Base-by-base conservation (phyloP, 1,284 basidiomycete species). In the Microstroma glucosiphilum region DNA sequence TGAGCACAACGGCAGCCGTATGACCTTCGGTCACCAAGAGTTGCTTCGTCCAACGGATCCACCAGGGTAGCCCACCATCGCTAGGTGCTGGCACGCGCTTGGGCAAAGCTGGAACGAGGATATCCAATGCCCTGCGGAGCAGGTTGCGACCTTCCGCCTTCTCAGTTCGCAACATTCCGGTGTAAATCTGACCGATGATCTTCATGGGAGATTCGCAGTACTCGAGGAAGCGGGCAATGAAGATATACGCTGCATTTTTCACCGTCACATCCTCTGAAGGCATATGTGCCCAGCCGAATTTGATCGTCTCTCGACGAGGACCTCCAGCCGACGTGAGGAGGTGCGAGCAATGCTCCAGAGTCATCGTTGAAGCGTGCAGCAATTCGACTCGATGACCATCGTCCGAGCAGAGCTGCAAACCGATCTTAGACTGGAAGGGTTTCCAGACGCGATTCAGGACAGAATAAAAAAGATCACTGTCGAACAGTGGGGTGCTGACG, bases 161-260 rank as follows among this genome's bases (percentile, higher is more conserved):
- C 84, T 69, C 87, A 57, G 88, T 86, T 41, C 90, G 89, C 63
- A 99, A 83, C n/a, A 98, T 83, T 11, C 91, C 92, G 17, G 88
- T 88, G 90, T 93, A 97, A 30, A 94, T 90, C n/a, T 90, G 86
- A 53, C 93, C 83, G 56, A 96, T 88, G 79, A 99, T 96, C 81
- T 97, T 97, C 68, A 87, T 84, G 0, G 96, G 94, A 4, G 89
- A 90, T 55, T 91, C 91, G 79, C 91, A 96, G 1, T 86, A 87
- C 42, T 89, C 88, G 76, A 96, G 92, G 84, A 98, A 97, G 56
- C 89, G 87, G n/a, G 94, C 91, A 40, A 91, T 89, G 19, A 97
- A 85, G 37, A 96, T 85, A 77, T 94, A 94, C 0, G 92, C 90
- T 25, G 90, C 90, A 77, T 97, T 92, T 80, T 93, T 96, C 73